Evolutionary conservation across 2,329 filamentous ascomycete genomes (phyloP), one percentile per base, ranked within the genome.

Genomic region (Colletotrichum incanum): DNA sequence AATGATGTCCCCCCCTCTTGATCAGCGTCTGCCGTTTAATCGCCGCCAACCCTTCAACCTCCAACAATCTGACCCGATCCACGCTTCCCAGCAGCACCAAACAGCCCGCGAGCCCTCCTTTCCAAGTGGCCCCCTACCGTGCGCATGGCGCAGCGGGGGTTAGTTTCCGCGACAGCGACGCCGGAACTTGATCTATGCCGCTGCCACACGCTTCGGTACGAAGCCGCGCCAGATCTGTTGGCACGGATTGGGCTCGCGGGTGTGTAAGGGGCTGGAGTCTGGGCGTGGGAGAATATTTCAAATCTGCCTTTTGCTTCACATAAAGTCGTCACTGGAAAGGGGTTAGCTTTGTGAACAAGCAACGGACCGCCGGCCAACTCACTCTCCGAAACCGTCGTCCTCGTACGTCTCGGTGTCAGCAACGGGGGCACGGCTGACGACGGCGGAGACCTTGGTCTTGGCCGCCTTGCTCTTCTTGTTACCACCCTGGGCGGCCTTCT

Each of bases 381-480:
- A 94, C 90, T 97, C 96, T 84, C 94, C 96, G 79, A 94, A 94
- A 73, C 81, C 86, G 50, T 94, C 93, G 66, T 95, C 93, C 39
- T 94, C 93, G 79, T 98, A 98, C 59, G 90, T 86, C 68, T 88
- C 90, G n/a, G 90, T 91, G 82, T 98, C 96, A 20, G 91, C 88
- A 61, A 84, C 84, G 74, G 87, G 87, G 77, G 87, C 83, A 79
- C 92, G 85, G 79, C 83, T 85, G 71, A 93, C 91, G 67, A 93
- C 93, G 61, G 98, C 86, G 8, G 91, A 92, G 23, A 93, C 91
- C 91, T 99, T 99, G 49, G 93, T 97, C 91, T 98, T 98, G 74
- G 94, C 93, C 5, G 95, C 95, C 90, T 98, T 98, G 77, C 88
- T 91, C 91, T 98, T 99, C 93, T 98, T 99, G 79, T 93, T 94